Conservation (phyloP, 139 green algal species). For the Tetratostichococcus sp. region DNA sequence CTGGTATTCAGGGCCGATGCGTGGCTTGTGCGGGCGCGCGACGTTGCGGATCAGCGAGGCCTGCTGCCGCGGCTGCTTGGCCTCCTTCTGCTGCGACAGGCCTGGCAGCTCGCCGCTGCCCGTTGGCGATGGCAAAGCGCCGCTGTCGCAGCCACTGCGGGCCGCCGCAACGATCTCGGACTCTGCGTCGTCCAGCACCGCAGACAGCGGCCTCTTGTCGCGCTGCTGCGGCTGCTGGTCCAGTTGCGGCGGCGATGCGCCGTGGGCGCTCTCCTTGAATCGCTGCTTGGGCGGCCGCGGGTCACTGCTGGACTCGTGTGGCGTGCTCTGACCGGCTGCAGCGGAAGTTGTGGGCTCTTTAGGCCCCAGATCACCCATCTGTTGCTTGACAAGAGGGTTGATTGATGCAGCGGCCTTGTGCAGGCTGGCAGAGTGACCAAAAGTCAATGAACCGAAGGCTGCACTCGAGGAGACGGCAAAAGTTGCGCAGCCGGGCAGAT, state of each 20-base stretch:
- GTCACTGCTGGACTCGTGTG: background rate
- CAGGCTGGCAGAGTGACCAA: too few relatives aligned
- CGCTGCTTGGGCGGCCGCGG: background rate
- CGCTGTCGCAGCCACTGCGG: background rate
- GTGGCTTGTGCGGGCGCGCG: constrained; percentile 28
- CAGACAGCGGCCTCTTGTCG: background rate
- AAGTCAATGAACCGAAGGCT: too few relatives aligned
- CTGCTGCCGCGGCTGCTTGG: background rate
- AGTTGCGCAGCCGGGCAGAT: too few relatives aligned
- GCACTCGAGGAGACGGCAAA: too few relatives aligned
- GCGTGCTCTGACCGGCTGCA: too few relatives aligned
- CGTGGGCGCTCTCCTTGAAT: background rate
- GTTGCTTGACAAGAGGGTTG: background rate
- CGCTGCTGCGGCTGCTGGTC: background rate
- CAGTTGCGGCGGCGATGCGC: background rate
- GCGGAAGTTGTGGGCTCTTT: too few relatives aligned
- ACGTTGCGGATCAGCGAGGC: background rate
- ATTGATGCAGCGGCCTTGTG: too few relatives aligned
- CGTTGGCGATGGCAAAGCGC: too few relatives aligned
- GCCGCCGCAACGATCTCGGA: background rate
- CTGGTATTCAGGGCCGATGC: constrained; percentile 49
- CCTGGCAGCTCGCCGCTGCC: background rate
- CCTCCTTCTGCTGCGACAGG: background rate
- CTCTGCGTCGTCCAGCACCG: background rate
- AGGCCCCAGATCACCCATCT: background rate